Percentiles rank a stretch among this genome's conserved stretches.
These are phyloP conservation scores for Mycena maculata DNA, from an alignment of 768 basidiomycete species.

Conservation along the genomic window DNA sequence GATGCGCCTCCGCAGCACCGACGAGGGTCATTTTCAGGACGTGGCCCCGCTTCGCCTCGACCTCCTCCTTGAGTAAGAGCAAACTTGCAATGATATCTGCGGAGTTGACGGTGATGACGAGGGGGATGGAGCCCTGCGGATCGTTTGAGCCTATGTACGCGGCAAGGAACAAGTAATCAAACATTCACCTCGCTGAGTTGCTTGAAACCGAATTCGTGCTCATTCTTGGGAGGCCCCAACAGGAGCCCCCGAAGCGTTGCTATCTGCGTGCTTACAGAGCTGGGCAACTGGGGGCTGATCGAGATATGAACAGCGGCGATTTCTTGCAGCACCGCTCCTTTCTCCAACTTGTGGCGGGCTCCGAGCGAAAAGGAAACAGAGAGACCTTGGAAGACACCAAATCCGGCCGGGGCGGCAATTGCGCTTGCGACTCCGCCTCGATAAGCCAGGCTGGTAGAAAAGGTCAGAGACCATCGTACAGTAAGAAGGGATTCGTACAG, in stretches of 20 bases:
- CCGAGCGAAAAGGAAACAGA: slow-evolving; percentile 69
- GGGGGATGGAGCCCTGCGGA: slow-evolving; percentile 62
- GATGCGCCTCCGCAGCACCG: slow-evolving; percentile 75
- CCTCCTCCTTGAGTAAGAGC: slow-evolving; percentile 71
- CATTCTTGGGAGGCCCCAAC: slow-evolving; percentile 50
- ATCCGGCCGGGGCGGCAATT: slow-evolving; percentile 64
- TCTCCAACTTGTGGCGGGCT: slow-evolving; percentile 63
- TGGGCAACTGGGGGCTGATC: slow-evolving; percentile 57
- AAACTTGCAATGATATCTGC: slow-evolving; percentile 79
- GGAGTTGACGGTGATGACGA: slow-evolving; percentile 72
- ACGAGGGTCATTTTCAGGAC: slow-evolving; percentile 61
- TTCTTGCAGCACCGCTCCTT: slow-evolving; percentile 70
- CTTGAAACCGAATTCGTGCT: slow-evolving; percentile 55
- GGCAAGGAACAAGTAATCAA: neutral
- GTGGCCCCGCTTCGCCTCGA: slow-evolving; percentile 56
- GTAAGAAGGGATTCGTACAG: slow-evolving; percentile 40
- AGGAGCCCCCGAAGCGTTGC: slow-evolving; percentile 67
- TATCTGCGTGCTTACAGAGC: slow-evolving; percentile 74
- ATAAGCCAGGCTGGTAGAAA: slow-evolving; percentile 65
- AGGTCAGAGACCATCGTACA: neutral
- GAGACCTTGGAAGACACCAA: slow-evolving; percentile 66
- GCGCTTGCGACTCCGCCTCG: slow-evolving; percentile 72
- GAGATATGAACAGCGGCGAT: slow-evolving; percentile 71
- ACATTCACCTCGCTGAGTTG: slow-evolving; percentile 57
- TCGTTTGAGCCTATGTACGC: neutral